Base-by-base conservation (phyloP, 208 protist species). In the Naegleria fowleri region DNA sequence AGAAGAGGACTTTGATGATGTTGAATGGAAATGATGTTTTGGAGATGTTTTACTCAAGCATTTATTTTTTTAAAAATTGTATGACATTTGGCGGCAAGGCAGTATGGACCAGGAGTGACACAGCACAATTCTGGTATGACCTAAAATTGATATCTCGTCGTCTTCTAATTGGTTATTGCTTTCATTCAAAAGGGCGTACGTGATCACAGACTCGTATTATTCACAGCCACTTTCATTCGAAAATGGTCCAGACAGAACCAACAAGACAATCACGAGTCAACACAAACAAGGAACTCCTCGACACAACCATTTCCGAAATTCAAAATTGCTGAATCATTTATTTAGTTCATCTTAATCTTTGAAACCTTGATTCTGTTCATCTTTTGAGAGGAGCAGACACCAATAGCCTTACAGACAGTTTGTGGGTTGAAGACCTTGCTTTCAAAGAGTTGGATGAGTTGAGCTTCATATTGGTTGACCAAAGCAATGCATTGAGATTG, bases 341-440 rank as follows among this genome's bases (percentile, higher is more conserved):
- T 79, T 79, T 79, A 79, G 29, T 79, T 79, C 16, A 79, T 36
- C n/a, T 79, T 25, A n/a, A 79, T 79, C n/a, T 79, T 79, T 79
- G 29, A 36, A 36, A 19, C 19, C 55, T 67, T 67, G 13, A 29
- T 29, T 67, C 55, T 67, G 11, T 29, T 15, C 55, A 48, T 48
- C 43, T 48, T 48, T 48, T 48, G 43, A 67, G 55, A 67, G 13
- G 55, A 13, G n/a, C 67, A 79, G 29, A 79, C 67, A 36, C 67
- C 67, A 79, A 79, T 36, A 79, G 67, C 67, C 29, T 36, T 79
- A 79, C 67, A 79, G 67, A 79, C 67, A 36, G 67, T 79, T 79
- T 79, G 67, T 79, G 67, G 67, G 29, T 79, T 79, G 25, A 79
- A 79, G 29, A 79, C 67, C 29, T 79, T 36, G n/a, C 4, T n/a